Evolutionary conservation across 805 yeast genomes (phyloP).

Genomic region (Wickerhamomyces chaumierensis): DNA sequence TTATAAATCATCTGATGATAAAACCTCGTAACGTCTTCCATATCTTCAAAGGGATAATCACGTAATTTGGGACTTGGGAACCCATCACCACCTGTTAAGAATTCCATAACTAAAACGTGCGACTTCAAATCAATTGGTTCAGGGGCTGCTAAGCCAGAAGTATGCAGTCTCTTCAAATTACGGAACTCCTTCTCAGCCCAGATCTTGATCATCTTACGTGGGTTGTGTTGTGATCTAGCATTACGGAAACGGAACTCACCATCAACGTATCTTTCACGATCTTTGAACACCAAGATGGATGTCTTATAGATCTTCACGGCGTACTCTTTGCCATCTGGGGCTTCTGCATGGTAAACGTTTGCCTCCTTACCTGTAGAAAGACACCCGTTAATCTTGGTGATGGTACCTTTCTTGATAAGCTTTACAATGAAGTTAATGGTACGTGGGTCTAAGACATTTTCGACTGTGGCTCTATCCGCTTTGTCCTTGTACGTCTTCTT

Average conservation of each 20-base stretch:
- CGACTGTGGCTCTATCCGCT: constrained; percentile 92
- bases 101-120: constrained; percentile 93
- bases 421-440: constrained; percentile 76
- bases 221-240: constrained; percentile 78
- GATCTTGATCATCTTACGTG: constrained; percentile 91
- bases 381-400: constrained; percentile 85
- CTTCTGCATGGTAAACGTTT: constrained; percentile 80
- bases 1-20: constrained; percentile 74
- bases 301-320: constrained; percentile 96
- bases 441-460: constrained; percentile 92
- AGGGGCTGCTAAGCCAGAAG: constrained; percentile 84
- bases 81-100: constrained; percentile 63
- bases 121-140: constrained; percentile 81
- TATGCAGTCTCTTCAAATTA: constrained; percentile 71
- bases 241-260: constrained; percentile 92
- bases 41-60: constrained; percentile 66
- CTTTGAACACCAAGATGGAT: constrained; percentile 92
- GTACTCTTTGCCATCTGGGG: constrained; percentile 37
- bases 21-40: constrained; percentile 51
- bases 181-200: constrained; percentile 99
- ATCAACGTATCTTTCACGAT: constrained; percentile 88
- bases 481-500: constrained; percentile 65
- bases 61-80: constrained; percentile 85
- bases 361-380: constrained; percentile 97
- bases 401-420: constrained; percentile 71